Base-by-base conservation (phyloP, 139 green algal species). In the Micractinium conductrix region DNA sequence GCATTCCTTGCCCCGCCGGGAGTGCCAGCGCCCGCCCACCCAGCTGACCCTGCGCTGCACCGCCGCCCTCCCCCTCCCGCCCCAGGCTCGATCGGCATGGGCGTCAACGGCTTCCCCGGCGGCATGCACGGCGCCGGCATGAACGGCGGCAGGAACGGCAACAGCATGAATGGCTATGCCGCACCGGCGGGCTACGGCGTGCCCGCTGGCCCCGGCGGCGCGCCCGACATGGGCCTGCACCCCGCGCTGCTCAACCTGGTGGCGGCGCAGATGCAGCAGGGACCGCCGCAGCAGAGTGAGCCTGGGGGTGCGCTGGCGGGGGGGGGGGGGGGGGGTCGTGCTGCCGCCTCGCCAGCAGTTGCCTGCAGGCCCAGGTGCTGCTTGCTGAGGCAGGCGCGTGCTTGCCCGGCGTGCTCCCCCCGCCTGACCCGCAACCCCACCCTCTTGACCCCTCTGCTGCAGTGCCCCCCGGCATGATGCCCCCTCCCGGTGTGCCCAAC, bases 231-330 rank as follows among this genome's bases (percentile, higher is more conserved):
- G 53, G 38, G 37, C 40, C 81, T 87, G n/a, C 62, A 87, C 84
- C 84, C 84, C 40, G 84, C 84, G 4, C 55, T 87, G 42, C 78
- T 87, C 35, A 79, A 6, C 62, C 62, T 87, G 50, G 84, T 87
- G 68, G 84, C 84, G 19, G 74, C 84, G 0, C 60, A 87, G 40
- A 87, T 87, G 72, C 58, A 43, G 42, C 83, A 68, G n/a, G 22
- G 35, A 14, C 69, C 69, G 65, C 65, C 42, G 33, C 33, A 38
- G 21, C 50, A 71, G 75, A 71, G 74, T 80, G 38, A 78, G 71
- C 21, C 22, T 42, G 14, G 28, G 37, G 37, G 67, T n/a, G 17
- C 24, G 7, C 8, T 44, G 37, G 67, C 37, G 19, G 2, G 35
- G 67, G 2, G 2, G 22, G 38, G 37, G 68, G 38, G 22, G 65